Evolutionary conservation across 2,329 filamentous ascomycete species (phyloP).

Genomic region (Zarea fungicola): DNA sequence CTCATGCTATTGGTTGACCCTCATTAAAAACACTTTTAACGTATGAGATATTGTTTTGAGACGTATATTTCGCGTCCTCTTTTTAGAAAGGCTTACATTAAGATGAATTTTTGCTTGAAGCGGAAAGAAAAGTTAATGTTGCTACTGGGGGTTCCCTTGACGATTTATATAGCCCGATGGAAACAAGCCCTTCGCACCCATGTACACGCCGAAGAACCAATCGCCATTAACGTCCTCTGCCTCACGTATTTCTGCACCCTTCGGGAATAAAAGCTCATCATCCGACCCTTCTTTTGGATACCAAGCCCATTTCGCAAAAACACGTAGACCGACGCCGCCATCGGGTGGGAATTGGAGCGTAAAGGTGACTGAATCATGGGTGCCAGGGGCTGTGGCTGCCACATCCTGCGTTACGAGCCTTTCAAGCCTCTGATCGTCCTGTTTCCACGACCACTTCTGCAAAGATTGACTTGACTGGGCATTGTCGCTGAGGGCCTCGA

Average conservation of each 20-base stretch:
- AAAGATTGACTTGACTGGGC: constrained; percentile 30
- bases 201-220: constrained; percentile 85
- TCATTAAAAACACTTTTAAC: background rate
- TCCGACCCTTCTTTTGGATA: constrained; percentile 59
- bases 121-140: background rate
- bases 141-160: constrained; percentile 23
- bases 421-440: constrained; percentile 33
- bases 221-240: constrained; percentile 84
- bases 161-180: constrained; percentile 69
- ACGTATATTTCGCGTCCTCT: background rate
- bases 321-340: constrained; percentile 63
- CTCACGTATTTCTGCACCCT: constrained; percentile 76
- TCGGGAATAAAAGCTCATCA: constrained; percentile 81
- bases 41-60: background rate
- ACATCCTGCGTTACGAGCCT: constrained; percentile 50
- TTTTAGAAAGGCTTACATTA: too few species aligned
- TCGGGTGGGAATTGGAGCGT: constrained; percentile 60
- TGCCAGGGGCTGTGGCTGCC: constrained; percentile 35
- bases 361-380: constrained; percentile 22
- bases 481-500: constrained; percentile 43
- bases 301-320: constrained; percentile 69
- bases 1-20: background rate
- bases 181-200: constrained; percentile 73
- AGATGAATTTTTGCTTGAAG: background rate
- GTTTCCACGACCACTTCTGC: constrained; percentile 50